These are phyloP conservation scores for Lophiotrema nucula DNA, from an alignment of 495 filamentous ascomycete genomes.

Conservation along the genomic window DNA sequence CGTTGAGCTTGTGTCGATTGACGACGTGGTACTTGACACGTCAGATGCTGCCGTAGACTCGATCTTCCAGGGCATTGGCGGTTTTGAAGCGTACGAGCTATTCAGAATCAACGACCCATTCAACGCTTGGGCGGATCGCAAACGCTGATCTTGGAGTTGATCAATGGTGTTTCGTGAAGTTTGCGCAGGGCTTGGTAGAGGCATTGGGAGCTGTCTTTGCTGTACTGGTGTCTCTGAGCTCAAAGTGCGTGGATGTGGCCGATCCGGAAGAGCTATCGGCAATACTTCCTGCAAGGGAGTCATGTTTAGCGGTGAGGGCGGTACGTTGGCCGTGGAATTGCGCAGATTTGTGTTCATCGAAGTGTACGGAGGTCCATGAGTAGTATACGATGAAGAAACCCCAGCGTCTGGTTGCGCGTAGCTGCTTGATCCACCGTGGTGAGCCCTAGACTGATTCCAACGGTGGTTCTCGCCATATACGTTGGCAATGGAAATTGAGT, in stretches of 20 bases:
- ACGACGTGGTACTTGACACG: neutral
- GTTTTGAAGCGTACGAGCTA: neutral
- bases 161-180: constrained; percentile 13
- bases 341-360: constrained; percentile 12
- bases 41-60: neutral
- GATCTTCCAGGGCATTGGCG: neutral
- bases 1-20: neutral
- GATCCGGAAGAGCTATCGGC: constrained; percentile 18
- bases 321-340: constrained; percentile 23
- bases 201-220: constrained; percentile 27
- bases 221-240: neutral
- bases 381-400: constrained; percentile 3
- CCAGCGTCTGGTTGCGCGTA: neutral
- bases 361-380: constrained; percentile 7
- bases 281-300: constrained; percentile 36
- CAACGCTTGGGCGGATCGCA: constrained; percentile 17
- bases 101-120: neutral
- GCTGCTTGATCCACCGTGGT: neutral
- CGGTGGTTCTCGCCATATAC: constrained; percentile 17
- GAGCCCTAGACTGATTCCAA: constrained; percentile 13
- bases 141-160: constrained; percentile 20
- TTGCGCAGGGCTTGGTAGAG: constrained; percentile 22
- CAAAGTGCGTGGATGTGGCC: neutral
- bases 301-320: constrained; percentile 38
- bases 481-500: constrained; percentile 3